Evolutionary conservation across 176 grass and related monocot genomes (phyloP).

Genomic region (Phoenix dactylifera): DNA sequence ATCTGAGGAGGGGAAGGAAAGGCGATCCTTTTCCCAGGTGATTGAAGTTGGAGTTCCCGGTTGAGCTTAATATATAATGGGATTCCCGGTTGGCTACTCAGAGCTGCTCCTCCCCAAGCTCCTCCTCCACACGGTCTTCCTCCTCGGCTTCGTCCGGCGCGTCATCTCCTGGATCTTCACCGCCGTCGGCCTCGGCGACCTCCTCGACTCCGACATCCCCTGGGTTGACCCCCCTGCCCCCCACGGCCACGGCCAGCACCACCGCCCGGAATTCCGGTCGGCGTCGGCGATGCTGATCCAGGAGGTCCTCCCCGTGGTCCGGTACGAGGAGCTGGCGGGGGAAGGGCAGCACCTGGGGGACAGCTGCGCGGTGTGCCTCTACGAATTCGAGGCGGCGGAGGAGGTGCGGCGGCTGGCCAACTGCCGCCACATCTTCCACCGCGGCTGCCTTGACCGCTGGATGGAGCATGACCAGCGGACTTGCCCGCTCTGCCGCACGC

Average conservation of each 20-base stretch:
- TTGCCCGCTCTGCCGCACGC: constrained; percentile 88
- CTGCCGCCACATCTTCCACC: constrained; percentile 91
- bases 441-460: constrained; percentile 82
- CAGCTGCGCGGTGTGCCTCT: constrained; percentile 77
- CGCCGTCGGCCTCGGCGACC: constrained; percentile 66
- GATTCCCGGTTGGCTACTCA: constrained; percentile 73
- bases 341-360: constrained; percentile 11
- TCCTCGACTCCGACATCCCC: constrained; percentile 45
- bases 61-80: constrained; percentile 33
- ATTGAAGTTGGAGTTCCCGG: no score
- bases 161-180: constrained; percentile 59
- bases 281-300: constrained; percentile 31
- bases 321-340: constrained; percentile 43
- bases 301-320: constrained; percentile 59
- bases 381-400: constrained; percentile 48
- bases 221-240: neutral
- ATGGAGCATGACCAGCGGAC: constrained; percentile 87
- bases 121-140: constrained; percentile 51
- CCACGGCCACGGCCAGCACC: constrained; percentile 27
- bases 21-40: no score
- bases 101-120: constrained; percentile 55
- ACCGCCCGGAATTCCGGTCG: constrained; percentile 24
- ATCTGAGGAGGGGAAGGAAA: no score
- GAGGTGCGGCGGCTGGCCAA: constrained; percentile 70
- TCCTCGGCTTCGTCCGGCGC: constrained; percentile 66